Percentiles rank a stretch among this genome's conserved stretches.
phyloP scores from a whole-genome alignment of 345 rosid genomes.

The Bruguiera gymnorhiza region DNA sequence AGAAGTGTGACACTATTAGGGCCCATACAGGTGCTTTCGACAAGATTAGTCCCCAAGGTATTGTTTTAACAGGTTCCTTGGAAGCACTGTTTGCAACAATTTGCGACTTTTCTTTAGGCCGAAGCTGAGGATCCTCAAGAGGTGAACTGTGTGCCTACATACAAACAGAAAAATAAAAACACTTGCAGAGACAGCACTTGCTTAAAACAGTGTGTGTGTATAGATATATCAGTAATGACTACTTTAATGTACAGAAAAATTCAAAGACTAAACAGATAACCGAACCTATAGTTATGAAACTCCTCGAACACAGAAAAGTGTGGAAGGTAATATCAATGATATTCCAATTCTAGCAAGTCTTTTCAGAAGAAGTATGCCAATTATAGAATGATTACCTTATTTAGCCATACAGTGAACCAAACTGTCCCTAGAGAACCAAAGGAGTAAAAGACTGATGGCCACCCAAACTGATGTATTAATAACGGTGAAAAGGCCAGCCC shows the following conservation, averaged over 20 bases:
- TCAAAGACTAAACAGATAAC: not conserved
- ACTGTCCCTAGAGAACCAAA: slow-evolving; percentile 90
- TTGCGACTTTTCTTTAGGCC: slow-evolving; percentile 62
- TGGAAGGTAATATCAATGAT: not conserved
- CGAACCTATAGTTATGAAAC: not conserved
- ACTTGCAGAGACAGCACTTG: not conserved
- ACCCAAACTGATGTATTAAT: slow-evolving; percentile 81
- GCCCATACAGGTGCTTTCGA: slow-evolving; percentile 95
- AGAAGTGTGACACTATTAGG: slow-evolving; percentile 72
- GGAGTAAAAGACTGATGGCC: slow-evolving; percentile 95
- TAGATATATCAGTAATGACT: not conserved
- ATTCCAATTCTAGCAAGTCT: not conserved
- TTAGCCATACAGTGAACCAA: slow-evolving; percentile 77
- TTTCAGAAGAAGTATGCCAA: slow-evolving; percentile 12
- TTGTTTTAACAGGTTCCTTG: slow-evolving; percentile 68
- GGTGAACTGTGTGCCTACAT: slow-evolving; percentile 86
- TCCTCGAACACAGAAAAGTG: not conserved
- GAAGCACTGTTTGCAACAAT: slow-evolving; percentile 48
- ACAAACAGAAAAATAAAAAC: slow-evolving; percentile 11
- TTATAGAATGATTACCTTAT: slow-evolving; percentile 45
- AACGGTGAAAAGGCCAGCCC: slow-evolving; percentile 92
- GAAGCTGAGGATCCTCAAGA: slow-evolving; percentile 63
- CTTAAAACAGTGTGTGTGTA: not conserved
- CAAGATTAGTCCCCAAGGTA: slow-evolving; percentile 80
- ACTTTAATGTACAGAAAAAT: not conserved